Evolutionary conservation across 2,329 filamentous ascomycete genomes (phyloP).

Genomic region (Tolypocladium pustulatum): DNA sequence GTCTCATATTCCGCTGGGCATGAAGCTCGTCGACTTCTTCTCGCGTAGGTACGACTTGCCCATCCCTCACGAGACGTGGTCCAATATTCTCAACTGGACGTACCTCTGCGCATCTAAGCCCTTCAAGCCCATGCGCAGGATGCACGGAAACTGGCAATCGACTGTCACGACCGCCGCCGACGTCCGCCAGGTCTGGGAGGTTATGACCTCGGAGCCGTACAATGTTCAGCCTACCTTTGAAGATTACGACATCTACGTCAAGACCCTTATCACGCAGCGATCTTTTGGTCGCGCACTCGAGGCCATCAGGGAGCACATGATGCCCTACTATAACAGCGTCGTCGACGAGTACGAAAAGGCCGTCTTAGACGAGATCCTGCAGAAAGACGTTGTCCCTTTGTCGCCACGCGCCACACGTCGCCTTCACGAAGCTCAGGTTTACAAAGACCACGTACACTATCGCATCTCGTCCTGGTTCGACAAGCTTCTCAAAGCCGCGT

Average conservation of each 20-base stretch:
- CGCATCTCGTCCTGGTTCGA: conserved; percentile 17
- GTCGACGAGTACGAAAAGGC: conserved; percentile 14
- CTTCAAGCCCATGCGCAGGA: conserved; percentile 23
- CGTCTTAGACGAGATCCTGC: conserved; percentile 22
- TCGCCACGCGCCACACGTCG: conserved; percentile 8
- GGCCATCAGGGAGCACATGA: conserved; percentile 27
- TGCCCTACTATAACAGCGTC: conserved; percentile 24
- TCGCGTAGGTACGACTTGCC: conserved; percentile 47
- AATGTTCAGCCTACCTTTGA: conserved; percentile 44
- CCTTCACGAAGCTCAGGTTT: conserved; percentile 17
- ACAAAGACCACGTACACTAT: conserved; percentile 21
- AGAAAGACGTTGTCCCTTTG: conserved; percentile 10
- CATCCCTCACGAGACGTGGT: conserved; percentile 52
- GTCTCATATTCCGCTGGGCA: conserved; percentile 47
- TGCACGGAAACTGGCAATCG: conserved; percentile 15
- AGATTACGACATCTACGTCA: conserved; percentile 38
- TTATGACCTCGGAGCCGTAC: conserved; percentile 49
- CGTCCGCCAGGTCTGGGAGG: conserved; percentile 44
- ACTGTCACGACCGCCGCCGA: conserved; percentile 27
- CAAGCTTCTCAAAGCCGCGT: conserved; percentile 15
- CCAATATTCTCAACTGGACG: conserved; percentile 56
- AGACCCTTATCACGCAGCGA: conserved; percentile 22
- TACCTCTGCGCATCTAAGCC: conserved; percentile 41
- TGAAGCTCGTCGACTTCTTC: conserved; percentile 51
- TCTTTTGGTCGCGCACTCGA: conserved; percentile 19